Conservation (phyloP, 768 basidiomycete species). For the Suillus subaureus region DNA sequence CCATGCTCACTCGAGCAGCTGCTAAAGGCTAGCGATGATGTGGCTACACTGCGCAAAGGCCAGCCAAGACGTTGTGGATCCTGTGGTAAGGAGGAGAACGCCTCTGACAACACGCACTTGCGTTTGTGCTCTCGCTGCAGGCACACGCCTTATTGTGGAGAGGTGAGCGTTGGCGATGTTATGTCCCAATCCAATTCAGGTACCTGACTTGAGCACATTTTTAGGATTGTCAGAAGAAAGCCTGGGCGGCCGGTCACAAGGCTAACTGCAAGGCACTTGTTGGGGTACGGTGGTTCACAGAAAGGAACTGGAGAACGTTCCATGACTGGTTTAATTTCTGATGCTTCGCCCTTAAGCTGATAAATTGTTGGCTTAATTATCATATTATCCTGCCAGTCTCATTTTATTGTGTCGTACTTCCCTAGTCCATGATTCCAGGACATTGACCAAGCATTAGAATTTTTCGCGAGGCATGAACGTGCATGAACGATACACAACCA, state of each 20-base stretch:
- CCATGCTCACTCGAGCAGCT: conserved; percentile 1
- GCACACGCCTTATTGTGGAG: background rate
- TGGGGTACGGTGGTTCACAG: background rate
- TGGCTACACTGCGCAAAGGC: background rate
- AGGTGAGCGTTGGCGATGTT: background rate
- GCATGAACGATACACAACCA: background rate
- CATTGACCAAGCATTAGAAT: background rate
- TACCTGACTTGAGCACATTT: background rate
- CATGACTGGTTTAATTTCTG: background rate
- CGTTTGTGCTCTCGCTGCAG: conserved; percentile 1
- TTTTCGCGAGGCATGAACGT: background rate
- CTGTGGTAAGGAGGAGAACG: background rate
- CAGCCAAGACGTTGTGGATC: background rate
- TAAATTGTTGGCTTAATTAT: background rate
- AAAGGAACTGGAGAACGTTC: background rate
- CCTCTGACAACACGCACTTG: background rate
- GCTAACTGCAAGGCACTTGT: background rate
- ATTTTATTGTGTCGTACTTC: background rate
- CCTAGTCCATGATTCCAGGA: background rate
- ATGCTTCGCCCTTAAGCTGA: background rate
- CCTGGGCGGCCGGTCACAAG: conserved; percentile 1
- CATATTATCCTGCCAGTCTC: background rate
- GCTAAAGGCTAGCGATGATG: background rate
- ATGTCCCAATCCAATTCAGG: too few relatives aligned
- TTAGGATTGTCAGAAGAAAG: conserved; percentile 2